Evolutionary conservation across 2,329 filamentous ascomycete species (phyloP).

Genomic region (Fusarium keratoplasticum): DNA sequence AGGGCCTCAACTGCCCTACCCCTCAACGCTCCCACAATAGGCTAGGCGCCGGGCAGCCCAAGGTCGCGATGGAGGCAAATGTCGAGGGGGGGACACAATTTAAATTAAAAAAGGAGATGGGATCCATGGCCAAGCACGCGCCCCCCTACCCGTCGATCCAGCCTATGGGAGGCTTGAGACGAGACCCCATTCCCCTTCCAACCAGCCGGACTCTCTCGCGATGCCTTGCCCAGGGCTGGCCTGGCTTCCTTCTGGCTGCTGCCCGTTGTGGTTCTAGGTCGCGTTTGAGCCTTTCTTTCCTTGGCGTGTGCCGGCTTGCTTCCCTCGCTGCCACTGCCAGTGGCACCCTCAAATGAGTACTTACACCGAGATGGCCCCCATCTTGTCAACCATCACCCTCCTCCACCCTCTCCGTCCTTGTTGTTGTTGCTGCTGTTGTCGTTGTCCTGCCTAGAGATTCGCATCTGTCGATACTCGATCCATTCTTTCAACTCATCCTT

Average conservation of each 20-base stretch:
- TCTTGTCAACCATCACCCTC: conserved; percentile 10
- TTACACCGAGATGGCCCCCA: conserved; percentile 27
- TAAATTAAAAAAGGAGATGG: conserved; percentile 38
- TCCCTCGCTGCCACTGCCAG: not conserved
- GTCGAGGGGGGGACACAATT: conserved; percentile 16
- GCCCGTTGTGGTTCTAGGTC: conserved; percentile 12
- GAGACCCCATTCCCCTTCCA: conserved; percentile 22
- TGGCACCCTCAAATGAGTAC: conserved; percentile 13
- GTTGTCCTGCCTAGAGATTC: conserved; percentile 33
- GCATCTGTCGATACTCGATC: conserved; percentile 42
- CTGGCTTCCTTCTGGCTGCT: not conserved
- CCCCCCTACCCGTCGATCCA: conserved; percentile 11
- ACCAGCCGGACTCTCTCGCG: not conserved
- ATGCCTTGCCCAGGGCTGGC: not conserved
- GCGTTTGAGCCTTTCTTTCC: conserved; percentile 24
- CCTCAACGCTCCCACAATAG: conserved; percentile 24
- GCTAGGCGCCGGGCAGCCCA: conserved; percentile 20
- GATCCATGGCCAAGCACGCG: conserved; percentile 3
- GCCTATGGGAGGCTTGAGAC: conserved; percentile 33
- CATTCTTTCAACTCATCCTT: conserved; percentile 38
- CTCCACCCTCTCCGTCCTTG: conserved; percentile 21
- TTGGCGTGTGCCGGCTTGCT: conserved; percentile 19
- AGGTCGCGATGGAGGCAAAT: conserved; percentile 35
- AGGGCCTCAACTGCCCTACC: conserved; percentile 6
- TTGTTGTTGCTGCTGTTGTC: conserved; percentile 19